Conservation (phyloP, 2,329 filamentous ascomycete genomes). For the Tolypocladium inflatum region DNA sequence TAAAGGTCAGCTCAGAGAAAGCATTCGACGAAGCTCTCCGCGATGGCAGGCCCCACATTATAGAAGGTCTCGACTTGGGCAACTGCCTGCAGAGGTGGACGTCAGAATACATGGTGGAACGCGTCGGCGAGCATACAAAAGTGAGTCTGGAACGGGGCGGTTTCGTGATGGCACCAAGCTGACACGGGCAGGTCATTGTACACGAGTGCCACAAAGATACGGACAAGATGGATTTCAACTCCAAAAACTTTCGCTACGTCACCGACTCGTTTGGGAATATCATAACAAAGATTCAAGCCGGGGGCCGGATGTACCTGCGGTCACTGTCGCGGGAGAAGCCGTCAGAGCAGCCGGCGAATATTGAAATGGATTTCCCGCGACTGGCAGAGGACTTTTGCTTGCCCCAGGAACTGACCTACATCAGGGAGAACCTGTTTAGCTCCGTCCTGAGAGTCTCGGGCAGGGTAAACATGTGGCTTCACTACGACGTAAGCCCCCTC, state of each 20-base stretch:
- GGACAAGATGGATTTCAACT: conserved; percentile 67
- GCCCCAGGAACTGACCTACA: conserved; percentile 49
- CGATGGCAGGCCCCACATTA: conserved; percentile 44
- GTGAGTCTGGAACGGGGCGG: conserved; percentile 27
- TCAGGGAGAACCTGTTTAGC: conserved; percentile 59
- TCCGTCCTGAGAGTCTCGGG: conserved; percentile 74
- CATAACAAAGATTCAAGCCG: conserved; percentile 46
- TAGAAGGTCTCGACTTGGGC: conserved; percentile 59
- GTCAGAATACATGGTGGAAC: conserved; percentile 53
- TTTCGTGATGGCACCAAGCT: background rate
- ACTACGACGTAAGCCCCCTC: conserved; percentile 59
- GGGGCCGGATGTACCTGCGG: conserved; percentile 65
- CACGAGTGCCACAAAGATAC: conserved; percentile 51
- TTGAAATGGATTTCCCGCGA: conserved; percentile 61
- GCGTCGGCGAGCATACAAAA: conserved; percentile 51
- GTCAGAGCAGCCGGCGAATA: conserved; percentile 56
- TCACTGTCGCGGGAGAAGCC: conserved; percentile 63
- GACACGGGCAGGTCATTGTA: conserved; percentile 54
- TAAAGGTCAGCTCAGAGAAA: conserved; percentile 38
- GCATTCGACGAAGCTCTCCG: conserved; percentile 53
- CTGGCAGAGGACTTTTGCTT: conserved; percentile 62
- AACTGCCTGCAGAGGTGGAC: conserved; percentile 60
- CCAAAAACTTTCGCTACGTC: conserved; percentile 73
- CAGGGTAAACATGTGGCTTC: conserved; percentile 77
- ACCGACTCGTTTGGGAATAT: conserved; percentile 60